A percentile compares a stretch with the other conserved stretches of the same genome.
phyloP scores from a whole-genome alignment of 305 asterid species.

The Solanum hybrid region DNA sequence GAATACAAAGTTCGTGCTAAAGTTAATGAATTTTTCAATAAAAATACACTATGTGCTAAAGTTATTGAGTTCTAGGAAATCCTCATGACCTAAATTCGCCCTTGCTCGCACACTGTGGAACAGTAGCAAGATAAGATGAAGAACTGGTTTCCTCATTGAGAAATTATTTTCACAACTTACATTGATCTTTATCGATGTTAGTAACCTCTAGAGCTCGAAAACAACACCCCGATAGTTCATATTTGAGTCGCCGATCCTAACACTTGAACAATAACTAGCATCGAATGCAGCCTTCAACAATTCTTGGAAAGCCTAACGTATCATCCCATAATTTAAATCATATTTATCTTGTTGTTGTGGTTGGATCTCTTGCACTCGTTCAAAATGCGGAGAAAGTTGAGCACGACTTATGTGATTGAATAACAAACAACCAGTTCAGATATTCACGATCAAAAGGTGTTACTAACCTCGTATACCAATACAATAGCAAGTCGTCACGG shows the following conservation, averaged over 20 bases:
- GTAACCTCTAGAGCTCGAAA: not conserved
- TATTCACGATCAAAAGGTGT: not conserved
- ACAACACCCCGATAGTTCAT: too few species aligned
- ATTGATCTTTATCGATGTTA: too few species aligned
- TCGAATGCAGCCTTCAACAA: not conserved
- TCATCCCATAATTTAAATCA: not conserved
- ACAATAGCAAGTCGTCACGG: not conserved
- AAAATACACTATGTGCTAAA: fast-evolving
- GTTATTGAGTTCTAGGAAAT: fast-evolving
- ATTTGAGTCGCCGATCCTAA: not conserved
- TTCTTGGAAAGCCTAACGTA: not conserved
- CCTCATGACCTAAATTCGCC: not conserved
- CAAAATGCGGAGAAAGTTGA: not conserved
- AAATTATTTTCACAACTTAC: not conserved
- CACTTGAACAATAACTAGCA: not conserved
- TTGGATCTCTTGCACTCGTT: not conserved
- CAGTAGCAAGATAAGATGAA: not conserved
- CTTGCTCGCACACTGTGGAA: not conserved
- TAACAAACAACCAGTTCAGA: not conserved
- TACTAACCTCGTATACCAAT: not conserved
- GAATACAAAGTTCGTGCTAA: not conserved
- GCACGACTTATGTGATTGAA: not conserved
- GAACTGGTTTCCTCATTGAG: not conserved
- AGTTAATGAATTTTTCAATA: not conserved
- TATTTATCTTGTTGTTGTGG: not conserved